Percentiles rank a stretch among this genome's conserved stretches.
phyloP scores from a whole-genome alignment of 2,329 filamentous ascomycete species.

The Fusarium denticulatum region DNA sequence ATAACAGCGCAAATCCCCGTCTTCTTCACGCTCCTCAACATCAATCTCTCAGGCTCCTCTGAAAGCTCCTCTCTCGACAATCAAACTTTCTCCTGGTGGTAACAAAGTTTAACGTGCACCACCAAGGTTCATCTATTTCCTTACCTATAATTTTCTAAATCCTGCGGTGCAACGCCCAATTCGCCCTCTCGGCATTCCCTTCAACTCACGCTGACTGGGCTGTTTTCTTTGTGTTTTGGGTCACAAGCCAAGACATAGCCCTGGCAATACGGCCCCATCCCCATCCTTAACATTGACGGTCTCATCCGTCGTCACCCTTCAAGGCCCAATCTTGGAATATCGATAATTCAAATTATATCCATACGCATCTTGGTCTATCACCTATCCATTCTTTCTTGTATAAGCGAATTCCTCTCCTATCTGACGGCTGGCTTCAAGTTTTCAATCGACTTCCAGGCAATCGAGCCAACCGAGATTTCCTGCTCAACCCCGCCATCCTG shows the following conservation, averaged over 20 bases:
- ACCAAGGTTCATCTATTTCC: neutral
- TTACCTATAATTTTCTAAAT: neutral
- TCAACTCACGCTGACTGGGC: slow-evolving; percentile 13
- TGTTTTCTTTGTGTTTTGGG: slow-evolving; percentile 35
- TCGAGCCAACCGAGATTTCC: slow-evolving; percentile 41
- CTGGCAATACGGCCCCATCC: slow-evolving; percentile 15
- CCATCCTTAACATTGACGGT: slow-evolving; percentile 22
- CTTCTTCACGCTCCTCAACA: slow-evolving; percentile 20
- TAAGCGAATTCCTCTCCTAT: slow-evolving; percentile 3
- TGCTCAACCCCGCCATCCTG: slow-evolving; percentile 42
- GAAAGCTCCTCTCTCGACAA: slow-evolving; percentile 32
- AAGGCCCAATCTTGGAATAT: slow-evolving; percentile 28
- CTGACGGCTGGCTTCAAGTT: slow-evolving; percentile 23
- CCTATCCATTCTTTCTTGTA: neutral
- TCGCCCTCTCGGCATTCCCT: neutral
- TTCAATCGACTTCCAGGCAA: slow-evolving; percentile 25
- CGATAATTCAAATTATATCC: slow-evolving; percentile 24
- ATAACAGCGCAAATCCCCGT: slow-evolving; percentile 18
- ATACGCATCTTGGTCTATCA: neutral
- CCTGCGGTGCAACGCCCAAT: neutral
- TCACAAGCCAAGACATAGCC: slow-evolving; percentile 35
- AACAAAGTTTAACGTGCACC: neutral
- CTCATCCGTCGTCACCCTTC: slow-evolving; percentile 24
- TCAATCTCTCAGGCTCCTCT: slow-evolving; percentile 9
- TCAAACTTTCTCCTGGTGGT: slow-evolving; percentile 18